Evolutionary conservation across 805 yeast species (phyloP).

Genomic region (Clavispora fructus): DNA sequence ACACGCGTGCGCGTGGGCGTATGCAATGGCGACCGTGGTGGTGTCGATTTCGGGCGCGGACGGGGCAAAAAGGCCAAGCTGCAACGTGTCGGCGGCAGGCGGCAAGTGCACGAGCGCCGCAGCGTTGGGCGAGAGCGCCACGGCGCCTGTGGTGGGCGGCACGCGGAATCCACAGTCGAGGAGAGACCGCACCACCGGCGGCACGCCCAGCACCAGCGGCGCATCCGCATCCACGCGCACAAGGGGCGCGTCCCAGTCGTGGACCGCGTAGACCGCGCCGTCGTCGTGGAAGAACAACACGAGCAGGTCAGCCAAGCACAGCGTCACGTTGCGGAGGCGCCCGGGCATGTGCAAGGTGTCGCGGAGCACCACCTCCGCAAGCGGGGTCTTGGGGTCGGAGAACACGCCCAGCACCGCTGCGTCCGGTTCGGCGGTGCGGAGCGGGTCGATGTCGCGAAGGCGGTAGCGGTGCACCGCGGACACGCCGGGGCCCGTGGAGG

Average conservation of each 20-base stretch:
- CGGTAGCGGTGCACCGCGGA: not conserved
- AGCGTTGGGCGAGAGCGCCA: slow-evolving; percentile 1
- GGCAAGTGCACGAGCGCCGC: not conserved
- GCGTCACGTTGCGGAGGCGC: not conserved
- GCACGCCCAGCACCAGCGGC: not conserved
- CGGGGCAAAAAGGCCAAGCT: not conserved
- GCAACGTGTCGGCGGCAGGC: not conserved
- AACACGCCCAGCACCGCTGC: not conserved
- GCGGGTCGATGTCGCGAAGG: not conserved
- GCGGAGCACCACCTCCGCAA: not conserved
- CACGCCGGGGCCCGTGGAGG: not conserved
- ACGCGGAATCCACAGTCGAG: slow-evolving; percentile 53
- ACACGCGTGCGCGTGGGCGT: slow-evolving; percentile 64
- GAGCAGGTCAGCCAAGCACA: not conserved
- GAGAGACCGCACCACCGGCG: slow-evolving; percentile 35
- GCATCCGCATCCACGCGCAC: not conserved
- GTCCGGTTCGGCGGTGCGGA: not conserved
- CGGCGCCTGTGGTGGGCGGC: slow-evolving; percentile 38
- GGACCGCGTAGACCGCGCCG: not conserved
- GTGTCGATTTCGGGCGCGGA: slow-evolving; percentile 7
- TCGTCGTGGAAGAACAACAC: not conserved
- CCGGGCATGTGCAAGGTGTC: not conserved
- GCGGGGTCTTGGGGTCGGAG: not conserved
- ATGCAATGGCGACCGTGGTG: slow-evolving; percentile 59
- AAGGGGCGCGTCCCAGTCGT: not conserved